Evolutionary conservation across 2,329 filamentous ascomycete species (phyloP).

Genomic region (Trichoderma simmonsii): DNA sequence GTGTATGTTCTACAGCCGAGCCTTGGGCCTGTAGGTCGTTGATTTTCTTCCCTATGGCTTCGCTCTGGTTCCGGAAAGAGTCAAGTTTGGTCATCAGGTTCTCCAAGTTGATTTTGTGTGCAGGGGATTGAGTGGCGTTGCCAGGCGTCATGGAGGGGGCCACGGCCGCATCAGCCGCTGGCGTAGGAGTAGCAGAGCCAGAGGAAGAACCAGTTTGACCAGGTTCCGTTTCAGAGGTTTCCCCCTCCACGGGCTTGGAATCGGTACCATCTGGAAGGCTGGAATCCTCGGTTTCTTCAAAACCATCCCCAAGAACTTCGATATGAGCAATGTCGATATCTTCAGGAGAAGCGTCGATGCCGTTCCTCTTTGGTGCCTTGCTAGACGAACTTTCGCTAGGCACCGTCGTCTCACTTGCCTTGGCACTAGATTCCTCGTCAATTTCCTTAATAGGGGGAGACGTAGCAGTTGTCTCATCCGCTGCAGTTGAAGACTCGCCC

Average conservation of each 20-base stretch:
- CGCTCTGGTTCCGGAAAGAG: conserved; percentile 31
- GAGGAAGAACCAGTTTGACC: neutral
- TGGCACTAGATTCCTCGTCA: neutral
- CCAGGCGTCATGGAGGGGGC: neutral
- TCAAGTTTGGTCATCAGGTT: conserved; percentile 34
- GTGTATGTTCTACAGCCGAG: conserved; percentile 26
- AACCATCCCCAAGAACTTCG: conserved; percentile 28
- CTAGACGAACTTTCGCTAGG: neutral
- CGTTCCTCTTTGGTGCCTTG: neutral
- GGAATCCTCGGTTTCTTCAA: neutral
- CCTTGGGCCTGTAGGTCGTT: conserved; percentile 27
- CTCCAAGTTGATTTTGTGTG: conserved; percentile 35
- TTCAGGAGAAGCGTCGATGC: conserved; percentile 38
- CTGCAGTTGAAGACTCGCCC: neutral
- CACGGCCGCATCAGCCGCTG: neutral
- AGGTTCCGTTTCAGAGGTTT: neutral
- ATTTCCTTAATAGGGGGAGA: neutral
- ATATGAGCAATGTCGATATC: conserved; percentile 49
- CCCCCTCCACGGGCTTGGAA: neutral
- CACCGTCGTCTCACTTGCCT: neutral
- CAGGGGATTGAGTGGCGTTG: conserved; percentile 24
- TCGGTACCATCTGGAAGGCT: conserved; percentile 17
- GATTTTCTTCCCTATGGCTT: conserved; percentile 31
- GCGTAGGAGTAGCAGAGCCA: neutral
- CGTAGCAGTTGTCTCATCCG: neutral